Percentiles rank a stretch among this genome's conserved stretches.
Evolutionary conservation across 2,329 filamentous ascomycete genomes (phyloP).

Genomic region (Colletotrichum sansevieriae): DNA sequence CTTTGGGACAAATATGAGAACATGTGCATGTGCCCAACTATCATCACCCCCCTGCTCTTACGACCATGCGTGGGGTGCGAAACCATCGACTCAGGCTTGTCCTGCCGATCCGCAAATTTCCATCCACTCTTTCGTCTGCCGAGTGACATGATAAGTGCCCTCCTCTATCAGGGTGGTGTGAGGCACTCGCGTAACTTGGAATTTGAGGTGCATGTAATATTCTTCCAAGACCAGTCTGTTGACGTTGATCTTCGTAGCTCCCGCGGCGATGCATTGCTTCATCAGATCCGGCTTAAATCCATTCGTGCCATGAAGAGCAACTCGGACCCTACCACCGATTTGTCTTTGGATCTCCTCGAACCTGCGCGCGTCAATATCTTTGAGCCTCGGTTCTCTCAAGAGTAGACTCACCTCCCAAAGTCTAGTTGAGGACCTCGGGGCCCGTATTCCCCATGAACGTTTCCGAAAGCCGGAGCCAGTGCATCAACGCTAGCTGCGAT

Average conservation of each 20-base stretch:
- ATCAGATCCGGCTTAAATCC: conserved; percentile 59
- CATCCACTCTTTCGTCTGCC: conserved; percentile 30
- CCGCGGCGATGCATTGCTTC: conserved; percentile 58
- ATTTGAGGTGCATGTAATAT: conserved; percentile 53
- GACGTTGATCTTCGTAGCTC: conserved; percentile 63
- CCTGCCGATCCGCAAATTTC: conserved; percentile 31
- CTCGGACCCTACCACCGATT: conserved; percentile 22
- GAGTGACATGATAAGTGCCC: conserved; percentile 49
- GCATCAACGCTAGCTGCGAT: conserved; percentile 79
- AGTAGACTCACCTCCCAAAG: conserved; percentile 54
- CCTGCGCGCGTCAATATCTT: not conserved
- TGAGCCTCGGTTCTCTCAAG: not conserved
- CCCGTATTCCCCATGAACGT: conserved; percentile 82
- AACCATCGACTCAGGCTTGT: not conserved
- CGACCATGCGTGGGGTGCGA: too few relatives aligned
- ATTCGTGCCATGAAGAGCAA: conserved; percentile 64
- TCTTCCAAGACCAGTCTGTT: conserved; percentile 58
- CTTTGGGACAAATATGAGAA: too few relatives aligned
- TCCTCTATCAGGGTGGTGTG: conserved; percentile 54
- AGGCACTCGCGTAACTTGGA: conserved; percentile 48
- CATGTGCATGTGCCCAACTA: too few relatives aligned
- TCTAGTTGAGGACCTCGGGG: conserved; percentile 73
- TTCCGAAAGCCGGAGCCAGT: conserved; percentile 81
- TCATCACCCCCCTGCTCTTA: too few relatives aligned
- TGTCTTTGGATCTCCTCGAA: conserved; percentile 21